Evolutionary conservation across 106 monocot species (phyloP).

Genomic region (Platanthera guangdongensis): DNA sequence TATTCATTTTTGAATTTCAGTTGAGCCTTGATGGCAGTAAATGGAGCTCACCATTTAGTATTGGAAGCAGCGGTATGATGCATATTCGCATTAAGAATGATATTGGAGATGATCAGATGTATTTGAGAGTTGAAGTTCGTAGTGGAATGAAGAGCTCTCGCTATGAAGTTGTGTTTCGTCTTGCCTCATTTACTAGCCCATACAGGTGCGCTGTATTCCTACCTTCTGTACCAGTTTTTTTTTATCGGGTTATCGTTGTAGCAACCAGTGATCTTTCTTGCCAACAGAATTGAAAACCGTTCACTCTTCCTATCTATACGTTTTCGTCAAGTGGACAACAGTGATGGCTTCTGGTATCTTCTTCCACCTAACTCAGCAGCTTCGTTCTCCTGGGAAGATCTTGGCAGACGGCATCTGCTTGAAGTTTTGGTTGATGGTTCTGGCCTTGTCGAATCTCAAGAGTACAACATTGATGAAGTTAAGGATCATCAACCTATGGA

Average conservation of each 20-base stretch:
- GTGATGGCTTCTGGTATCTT: slow-evolving; percentile 56
- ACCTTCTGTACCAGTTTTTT: background rate
- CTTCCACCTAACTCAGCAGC: slow-evolving; percentile 84
- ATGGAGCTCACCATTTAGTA: slow-evolving; percentile 89
- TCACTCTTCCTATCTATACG: slow-evolving; percentile 59
- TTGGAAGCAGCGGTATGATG: slow-evolving; percentile 71
- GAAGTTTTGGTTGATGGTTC: slow-evolving; percentile 73
- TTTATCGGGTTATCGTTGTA: background rate
- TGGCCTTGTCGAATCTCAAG: slow-evolving; percentile 55
- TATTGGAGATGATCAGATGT: slow-evolving; percentile 35
- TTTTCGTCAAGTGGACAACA: slow-evolving; percentile 76
- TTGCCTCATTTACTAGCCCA: slow-evolving; percentile 56
- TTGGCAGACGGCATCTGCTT: slow-evolving; percentile 54
- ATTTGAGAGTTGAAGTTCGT: slow-evolving; percentile 66
- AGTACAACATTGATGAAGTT: slow-evolving; percentile 67
- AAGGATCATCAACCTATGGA: slow-evolving; percentile 57
- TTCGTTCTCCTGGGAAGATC: slow-evolving; percentile 92
- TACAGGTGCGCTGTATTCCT: slow-evolving; percentile 45
- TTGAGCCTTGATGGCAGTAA: slow-evolving; percentile 72
- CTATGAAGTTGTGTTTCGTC: slow-evolving; percentile 73
- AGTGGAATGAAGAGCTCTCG: slow-evolving; percentile 61
- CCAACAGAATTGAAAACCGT: slow-evolving; percentile 84
- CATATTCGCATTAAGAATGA: slow-evolving; percentile 38
- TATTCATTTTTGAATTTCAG: slow-evolving; percentile 22
- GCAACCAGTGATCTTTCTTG: background rate